Base-by-base conservation (phyloP, 805 yeast species). In the Kluyveromyces siamensis region DNA sequence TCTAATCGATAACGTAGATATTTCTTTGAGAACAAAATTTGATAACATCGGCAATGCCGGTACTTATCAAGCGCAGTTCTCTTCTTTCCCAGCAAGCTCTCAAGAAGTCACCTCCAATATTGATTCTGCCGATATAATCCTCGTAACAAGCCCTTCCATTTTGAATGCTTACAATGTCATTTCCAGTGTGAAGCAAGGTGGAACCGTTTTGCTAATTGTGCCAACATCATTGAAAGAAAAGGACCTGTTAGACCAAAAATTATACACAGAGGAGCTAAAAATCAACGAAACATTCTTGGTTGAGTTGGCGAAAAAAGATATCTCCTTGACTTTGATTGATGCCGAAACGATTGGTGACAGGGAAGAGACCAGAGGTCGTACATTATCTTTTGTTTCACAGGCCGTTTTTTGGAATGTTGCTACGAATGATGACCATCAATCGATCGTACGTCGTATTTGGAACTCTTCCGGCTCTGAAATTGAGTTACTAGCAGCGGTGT, bases 401-500 rank as follows among this genome's bases (percentile, higher is more conserved):
- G 78, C 84, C 40, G 87, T 83, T 0, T 84, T 87, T 72, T 88
- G 96, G 95, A 75, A 76, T 51, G 70, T 75, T 40, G 77, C 85
- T 8, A 78, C 75, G 53, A 75, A 74, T 38, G 72, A 80, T 41
- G 76, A 75, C 35, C 65, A 63, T 43, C 83, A 81, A 44, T 81
- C 81, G 36, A 74, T 84, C 54, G 88, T 86, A 51, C 81, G 87
- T 66, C 83, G 83, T 63, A 78, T 88, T 57, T 79, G 84, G 67
- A 87, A 83, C 63, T 82, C 93, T 14, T 84, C 84, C 52, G 93
- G 95, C 45, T 76, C 84, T 46, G 88, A 83, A 53, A 85, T 87
- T 51, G 96, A 89, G 69, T 71, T 84, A 50, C 74, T 88, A 54
- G 86, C 85, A 35, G 80, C 84, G 35, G 87, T 82, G 43, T 72